These are phyloP conservation scores for Vicia sativa DNA, from an alignment of 306 rosid species.

Conservation along the genomic window DNA sequence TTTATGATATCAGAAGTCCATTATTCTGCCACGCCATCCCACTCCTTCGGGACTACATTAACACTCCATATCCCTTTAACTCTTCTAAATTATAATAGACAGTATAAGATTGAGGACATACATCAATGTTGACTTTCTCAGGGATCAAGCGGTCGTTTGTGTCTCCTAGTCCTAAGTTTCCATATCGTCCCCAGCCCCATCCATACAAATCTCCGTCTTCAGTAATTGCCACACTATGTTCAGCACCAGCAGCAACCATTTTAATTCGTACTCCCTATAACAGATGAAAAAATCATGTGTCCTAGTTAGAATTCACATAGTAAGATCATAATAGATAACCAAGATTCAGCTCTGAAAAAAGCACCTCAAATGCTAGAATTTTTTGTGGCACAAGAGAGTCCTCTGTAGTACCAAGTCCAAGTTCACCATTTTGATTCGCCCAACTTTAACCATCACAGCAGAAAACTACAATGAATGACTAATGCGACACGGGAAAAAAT, in stretches of 20 bases:
- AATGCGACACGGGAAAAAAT: neutral
- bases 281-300: conserved; percentile 16
- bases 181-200: conserved; percentile 99
- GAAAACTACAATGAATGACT: neutral
- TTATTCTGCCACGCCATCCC: neutral
- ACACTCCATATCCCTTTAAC: neutral
- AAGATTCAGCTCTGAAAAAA: conserved; percentile 32
- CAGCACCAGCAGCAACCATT: conserved; percentile 99
- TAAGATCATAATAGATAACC: conserved; percentile 10
- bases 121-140: conserved; percentile 70
- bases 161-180: conserved; percentile 97
- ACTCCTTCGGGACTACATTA: neutral
- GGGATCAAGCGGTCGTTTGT: conserved; percentile 83
- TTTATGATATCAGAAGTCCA: conserved; percentile 13
- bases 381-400: conserved; percentile 89
- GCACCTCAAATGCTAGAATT: conserved; percentile 79
- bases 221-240: conserved; percentile 89
- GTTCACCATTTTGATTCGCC: conserved; percentile 98
- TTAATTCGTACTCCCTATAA: conserved; percentile 73
- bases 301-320: neutral
- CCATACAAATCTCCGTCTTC: conserved; percentile 83
- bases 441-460: conserved; percentile 62
- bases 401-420: conserved; percentile 86
- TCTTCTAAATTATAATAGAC: conserved; percentile 8
- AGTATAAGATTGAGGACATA: conserved; percentile 47